Base-by-base conservation (phyloP, 2,329 filamentous ascomycete species). In the Didymella segeticola region DNA sequence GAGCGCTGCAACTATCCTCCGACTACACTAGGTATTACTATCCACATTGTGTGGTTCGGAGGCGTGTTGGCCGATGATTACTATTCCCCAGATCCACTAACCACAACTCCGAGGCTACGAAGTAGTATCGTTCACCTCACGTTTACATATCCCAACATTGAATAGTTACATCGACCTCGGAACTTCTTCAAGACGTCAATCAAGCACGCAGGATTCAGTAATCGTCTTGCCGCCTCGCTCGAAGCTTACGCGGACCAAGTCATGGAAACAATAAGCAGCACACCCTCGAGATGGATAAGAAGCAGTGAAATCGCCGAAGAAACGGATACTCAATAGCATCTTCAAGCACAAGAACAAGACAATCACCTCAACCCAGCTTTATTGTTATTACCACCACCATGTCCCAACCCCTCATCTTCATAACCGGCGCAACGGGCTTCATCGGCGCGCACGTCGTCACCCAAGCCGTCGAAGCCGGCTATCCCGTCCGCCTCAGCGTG, bases 341-440 rank as follows among this genome's bases (percentile, higher is more conserved):
- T n/a, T n/a, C n/a, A n/a, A n/a, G n/a, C n/a, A n/a, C n/a, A n/a
- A n/a, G n/a, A n/a, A n/a, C n/a, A n/a, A n/a, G n/a, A n/a, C n/a
- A n/a, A 15, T 17, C 17, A 10, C 15, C 9, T 7, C 10, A 8
- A 11, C 17, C 10, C 17, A 38, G 12, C 17, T 4, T 10, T 14
- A 26, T 14, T 8, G 15, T 14, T 4, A 15, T 14, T 17, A 4
- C 5, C 4, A 17, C 10, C 17, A 47, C 5, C 11, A 60, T 58
- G 55, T 47, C 55, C 33, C 43, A 43, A 45, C 36, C 63, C n/a
- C 58, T 64, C 31, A 54, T 72, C 47, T 61, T 71, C 17, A 59
- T 72, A 10, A 70, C 68, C 1, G 69, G 68, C 46, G 57, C 50
- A 15, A 70, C 66, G 25, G 67, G 69, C 34, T 61, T 67, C 54